Evolutionary conservation across 192 early-diverging fungal species (phyloP).

Genomic region (Gryganskiella cystojenkinii): DNA sequence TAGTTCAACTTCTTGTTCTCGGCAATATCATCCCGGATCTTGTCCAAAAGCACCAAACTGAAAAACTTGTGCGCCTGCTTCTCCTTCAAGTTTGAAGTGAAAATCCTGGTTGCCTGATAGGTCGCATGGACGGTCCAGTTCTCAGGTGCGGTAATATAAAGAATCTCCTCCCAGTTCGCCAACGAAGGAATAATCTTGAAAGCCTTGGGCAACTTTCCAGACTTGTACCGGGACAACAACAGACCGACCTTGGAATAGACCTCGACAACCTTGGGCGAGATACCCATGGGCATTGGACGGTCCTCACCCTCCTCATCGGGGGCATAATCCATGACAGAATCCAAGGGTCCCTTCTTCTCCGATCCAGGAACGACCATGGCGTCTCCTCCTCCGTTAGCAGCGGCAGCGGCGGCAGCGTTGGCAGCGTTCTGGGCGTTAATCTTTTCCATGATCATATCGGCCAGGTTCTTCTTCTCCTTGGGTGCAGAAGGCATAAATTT

Average conservation of each 20-base stretch:
- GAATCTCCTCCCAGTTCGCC: slow-evolving; percentile 96
- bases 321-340: slow-evolving; percentile 41
- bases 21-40: slow-evolving; percentile 94
- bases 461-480: slow-evolving; percentile 86
- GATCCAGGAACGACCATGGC: slow-evolving; percentile 43
- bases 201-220: slow-evolving; percentile 94
- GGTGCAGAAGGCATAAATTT: slow-evolving; percentile 93
- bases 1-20: slow-evolving; percentile 98
- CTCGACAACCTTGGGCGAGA: slow-evolving; percentile 93
- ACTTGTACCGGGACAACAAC: slow-evolving; percentile 91
- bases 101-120: slow-evolving; percentile 95
- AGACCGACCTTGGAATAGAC: slow-evolving; percentile 96
- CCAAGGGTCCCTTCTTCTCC: slow-evolving; percentile 47
- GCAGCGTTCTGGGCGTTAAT: slow-evolving; percentile 80
- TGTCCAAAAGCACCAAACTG: slow-evolving; percentile 87
- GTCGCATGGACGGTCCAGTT: slow-evolving; percentile 97
- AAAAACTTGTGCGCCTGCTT: slow-evolving; percentile 95
- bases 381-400: slow-evolving; percentile 3
- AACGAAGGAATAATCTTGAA: slow-evolving; percentile 99
- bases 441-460: slow-evolving; percentile 97
- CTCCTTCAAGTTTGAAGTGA: slow-evolving; percentile 96
- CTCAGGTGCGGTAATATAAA: slow-evolving; percentile 91
- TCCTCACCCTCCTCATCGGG: slow-evolving; percentile 53
- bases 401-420: slow-evolving; percentile 47
- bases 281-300: slow-evolving; percentile 58